phyloP scores from a whole-genome alignment of 352 stramenopile genomes.

The Globisporangium solare region DNA sequence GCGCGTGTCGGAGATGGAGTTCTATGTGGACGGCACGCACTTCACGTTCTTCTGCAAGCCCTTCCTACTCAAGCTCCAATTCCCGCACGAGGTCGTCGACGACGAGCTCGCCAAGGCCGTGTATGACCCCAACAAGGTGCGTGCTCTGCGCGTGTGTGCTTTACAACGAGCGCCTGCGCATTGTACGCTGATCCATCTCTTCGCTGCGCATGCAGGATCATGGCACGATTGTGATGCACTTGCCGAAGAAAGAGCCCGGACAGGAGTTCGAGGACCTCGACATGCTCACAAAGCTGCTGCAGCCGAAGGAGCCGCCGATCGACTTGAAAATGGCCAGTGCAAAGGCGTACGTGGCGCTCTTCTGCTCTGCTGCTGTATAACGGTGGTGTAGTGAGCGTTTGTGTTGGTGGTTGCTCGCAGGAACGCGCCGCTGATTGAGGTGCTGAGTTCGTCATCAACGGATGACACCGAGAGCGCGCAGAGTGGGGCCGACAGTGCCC shows the following conservation, averaged over 20 bases:
- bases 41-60: slow-evolving; percentile 97
- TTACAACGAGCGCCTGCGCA: not conserved
- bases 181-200: not conserved
- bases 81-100: slow-evolving; percentile 87
- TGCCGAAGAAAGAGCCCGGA: slow-evolving; percentile 86
- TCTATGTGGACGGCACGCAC: slow-evolving; percentile 82
- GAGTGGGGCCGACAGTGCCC: not conserved
- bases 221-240: slow-evolving; percentile 89
- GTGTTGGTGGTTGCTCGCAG: slow-evolving; percentile 7
- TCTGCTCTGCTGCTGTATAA: not conserved
- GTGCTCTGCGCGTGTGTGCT: not conserved
- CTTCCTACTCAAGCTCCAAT: slow-evolving; percentile 96
- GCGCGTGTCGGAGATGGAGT: slow-evolving; percentile 91
- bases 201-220: slow-evolving; percentile 59
- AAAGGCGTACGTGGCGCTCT: slow-evolving; percentile 22
- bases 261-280: slow-evolving; percentile 91
- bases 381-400: not conserved
- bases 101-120: slow-evolving; percentile 88
- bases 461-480: slow-evolving; percentile 9
- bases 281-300: slow-evolving; percentile 89
- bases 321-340: slow-evolving; percentile 24
- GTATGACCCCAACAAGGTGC: slow-evolving; percentile 87
- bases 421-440: slow-evolving; percentile 75
- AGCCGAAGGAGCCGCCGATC: slow-evolving; percentile 45
- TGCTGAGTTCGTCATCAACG: slow-evolving; percentile 44